Percentiles rank a stretch among this genome's conserved stretches.
phyloP scores from a whole-genome alignment of 768 basidiomycete species.

The Boletus rubroflammeus region DNA sequence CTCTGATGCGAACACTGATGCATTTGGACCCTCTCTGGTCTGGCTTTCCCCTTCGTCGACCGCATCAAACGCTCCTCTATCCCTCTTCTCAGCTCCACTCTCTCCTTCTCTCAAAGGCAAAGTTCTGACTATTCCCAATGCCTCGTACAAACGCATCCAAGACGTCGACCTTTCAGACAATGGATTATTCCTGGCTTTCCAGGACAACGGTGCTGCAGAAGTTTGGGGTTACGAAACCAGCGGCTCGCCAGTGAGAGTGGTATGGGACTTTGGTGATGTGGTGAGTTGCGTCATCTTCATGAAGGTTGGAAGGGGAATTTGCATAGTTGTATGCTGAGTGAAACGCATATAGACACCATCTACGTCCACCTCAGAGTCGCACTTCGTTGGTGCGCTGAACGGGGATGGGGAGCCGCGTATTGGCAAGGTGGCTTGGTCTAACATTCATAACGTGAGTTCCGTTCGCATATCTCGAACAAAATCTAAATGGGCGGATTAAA shows the following conservation, averaged over 20 bases:
- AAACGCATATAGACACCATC: constrained; percentile 37
- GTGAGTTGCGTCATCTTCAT: constrained; percentile 31
- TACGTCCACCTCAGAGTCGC: constrained; percentile 40
- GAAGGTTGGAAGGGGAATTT: neutral
- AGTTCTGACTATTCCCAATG: constrained; percentile 39
- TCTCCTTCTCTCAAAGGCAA: constrained; percentile 50
- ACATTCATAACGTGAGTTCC: constrained; percentile 45
- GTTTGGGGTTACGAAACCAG: constrained; percentile 45
- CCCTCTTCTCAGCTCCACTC: constrained; percentile 39
- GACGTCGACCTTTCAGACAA: constrained; percentile 57
- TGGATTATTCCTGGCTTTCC: constrained; percentile 61
- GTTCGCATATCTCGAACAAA: neutral
- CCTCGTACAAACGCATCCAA: constrained; percentile 48
- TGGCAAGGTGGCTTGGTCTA: constrained; percentile 66
- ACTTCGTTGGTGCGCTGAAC: constrained; percentile 57
- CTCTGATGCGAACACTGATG: neutral
- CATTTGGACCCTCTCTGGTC: constrained; percentile 20
- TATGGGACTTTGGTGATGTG: constrained; percentile 56
- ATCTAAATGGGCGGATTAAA: neutral
- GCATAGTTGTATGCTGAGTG: neutral
- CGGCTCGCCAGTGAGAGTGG: constrained; percentile 38
- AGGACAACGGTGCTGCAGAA: constrained; percentile 51
- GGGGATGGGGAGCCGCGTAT: constrained; percentile 51
- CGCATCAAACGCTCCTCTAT: constrained; percentile 6
- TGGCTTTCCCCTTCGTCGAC: constrained; percentile 35